phyloP scores from a whole-genome alignment of 768 basidiomycete species.

The Suillus spraguei region DNA sequence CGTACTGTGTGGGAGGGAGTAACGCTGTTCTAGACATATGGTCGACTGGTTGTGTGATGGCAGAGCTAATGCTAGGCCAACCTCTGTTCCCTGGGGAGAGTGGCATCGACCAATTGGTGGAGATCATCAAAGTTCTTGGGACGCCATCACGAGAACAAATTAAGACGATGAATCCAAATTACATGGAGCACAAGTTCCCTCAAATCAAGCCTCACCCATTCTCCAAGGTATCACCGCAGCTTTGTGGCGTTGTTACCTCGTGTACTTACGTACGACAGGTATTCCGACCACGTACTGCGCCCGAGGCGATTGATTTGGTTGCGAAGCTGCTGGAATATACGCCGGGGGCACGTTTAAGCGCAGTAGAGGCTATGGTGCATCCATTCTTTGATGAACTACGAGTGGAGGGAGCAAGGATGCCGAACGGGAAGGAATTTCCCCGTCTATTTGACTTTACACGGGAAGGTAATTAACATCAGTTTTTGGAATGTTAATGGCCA shows the following conservation, averaged over 20 bases:
- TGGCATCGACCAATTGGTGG: conserved; percentile 98
- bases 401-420: conserved; percentile 89
- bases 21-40: conserved; percentile 75
- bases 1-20: conserved; percentile 9
- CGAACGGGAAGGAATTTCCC: conserved; percentile 96
- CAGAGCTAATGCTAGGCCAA: conserved; percentile 98
- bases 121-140: conserved; percentile 99
- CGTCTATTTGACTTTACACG: conserved; percentile 93
- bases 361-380: conserved; percentile 90
- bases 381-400: conserved; percentile 98
- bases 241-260: conserved; percentile 9
- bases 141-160: conserved; percentile 99
- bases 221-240: conserved; percentile 70
- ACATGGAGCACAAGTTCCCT: conserved; percentile 99
- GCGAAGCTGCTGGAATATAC: conserved; percentile 97
- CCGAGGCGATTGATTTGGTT: conserved; percentile 95
- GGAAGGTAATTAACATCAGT: conserved; percentile 66
- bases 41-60: conserved; percentile 99
- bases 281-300: conserved; percentile 95
- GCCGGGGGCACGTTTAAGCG: conserved; percentile 88
- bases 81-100: conserved; percentile 99
- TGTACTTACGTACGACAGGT: conserved; percentile 55
- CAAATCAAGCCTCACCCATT: conserved; percentile 99
- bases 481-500: not conserved
- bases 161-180: conserved; percentile 99